These are phyloP conservation scores for Anastatica hierochuntica DNA, from an alignment of 345 rosid genomes.

Conservation along the genomic window DNA sequence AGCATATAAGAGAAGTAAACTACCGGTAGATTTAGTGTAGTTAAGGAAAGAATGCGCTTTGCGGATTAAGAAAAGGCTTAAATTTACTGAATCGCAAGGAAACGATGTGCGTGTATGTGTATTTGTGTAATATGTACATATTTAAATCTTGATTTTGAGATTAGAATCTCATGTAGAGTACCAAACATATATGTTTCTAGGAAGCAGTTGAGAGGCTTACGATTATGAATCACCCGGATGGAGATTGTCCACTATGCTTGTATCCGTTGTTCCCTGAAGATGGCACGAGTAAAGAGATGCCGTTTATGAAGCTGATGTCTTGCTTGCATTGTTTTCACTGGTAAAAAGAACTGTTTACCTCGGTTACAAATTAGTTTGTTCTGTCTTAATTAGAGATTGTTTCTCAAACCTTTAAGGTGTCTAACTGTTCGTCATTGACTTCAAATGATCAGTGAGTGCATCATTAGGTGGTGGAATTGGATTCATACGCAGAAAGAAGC, in stretches of 20 bases:
- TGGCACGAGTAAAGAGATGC: constrained; percentile 30
- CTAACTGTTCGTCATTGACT: constrained; percentile 10
- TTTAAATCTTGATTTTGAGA: too few species aligned
- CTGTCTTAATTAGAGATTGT: neutral
- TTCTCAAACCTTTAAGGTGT: neutral
- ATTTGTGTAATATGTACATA: too few species aligned
- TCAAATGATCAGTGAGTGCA: constrained; percentile 59
- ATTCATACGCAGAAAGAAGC: constrained; percentile 41
- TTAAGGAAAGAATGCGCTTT: too few species aligned
- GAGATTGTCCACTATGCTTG: constrained; percentile 78
- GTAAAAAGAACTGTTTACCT: constrained; percentile 34
- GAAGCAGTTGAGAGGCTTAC: constrained; percentile 83
- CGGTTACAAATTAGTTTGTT: neutral
- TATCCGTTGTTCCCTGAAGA: constrained; percentile 55
- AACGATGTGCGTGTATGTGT: too few species aligned
- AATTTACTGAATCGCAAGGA: too few species aligned
- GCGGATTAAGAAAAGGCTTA: too few species aligned
- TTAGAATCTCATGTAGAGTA: too few species aligned
- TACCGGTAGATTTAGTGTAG: too few species aligned
- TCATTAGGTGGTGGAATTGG: constrained; percentile 90
- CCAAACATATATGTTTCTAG: constrained; percentile 36
- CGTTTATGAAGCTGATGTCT: constrained; percentile 98
- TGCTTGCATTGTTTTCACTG: constrained; percentile 93
- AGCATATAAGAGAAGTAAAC: too few species aligned
- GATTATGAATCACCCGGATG: constrained; percentile 81